Conservation (phyloP, 306 rosid species). For the Luffa aegyptiaca region DNA sequence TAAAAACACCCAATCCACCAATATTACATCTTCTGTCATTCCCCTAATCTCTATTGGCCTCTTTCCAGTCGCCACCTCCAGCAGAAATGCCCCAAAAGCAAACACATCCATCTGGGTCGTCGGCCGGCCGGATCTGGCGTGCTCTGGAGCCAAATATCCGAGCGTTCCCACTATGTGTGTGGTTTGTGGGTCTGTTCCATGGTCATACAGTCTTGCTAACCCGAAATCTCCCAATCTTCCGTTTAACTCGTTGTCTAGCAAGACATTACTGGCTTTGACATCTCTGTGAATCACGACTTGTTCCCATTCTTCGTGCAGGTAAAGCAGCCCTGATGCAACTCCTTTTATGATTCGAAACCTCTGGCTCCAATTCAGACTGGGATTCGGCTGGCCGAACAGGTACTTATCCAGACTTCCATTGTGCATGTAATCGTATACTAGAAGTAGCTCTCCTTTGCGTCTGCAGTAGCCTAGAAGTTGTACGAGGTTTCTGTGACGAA, state of each 20-base stretch:
- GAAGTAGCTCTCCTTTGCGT: constrained; percentile 17
- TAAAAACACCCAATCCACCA: constrained; percentile 22
- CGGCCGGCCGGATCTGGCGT: constrained; percentile 19
- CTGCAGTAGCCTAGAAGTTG: constrained; percentile 26
- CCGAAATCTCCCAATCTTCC: constrained; percentile 9
- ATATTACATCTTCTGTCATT: constrained; percentile 2
- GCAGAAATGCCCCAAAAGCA: constrained; percentile 27
- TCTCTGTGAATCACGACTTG: constrained; percentile 4
- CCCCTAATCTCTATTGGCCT: constrained; percentile 20
- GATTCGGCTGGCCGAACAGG: constrained; percentile 3
- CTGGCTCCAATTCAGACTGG: constrained; percentile 20
- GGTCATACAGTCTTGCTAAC: constrained; percentile 22
- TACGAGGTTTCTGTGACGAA: constrained; percentile 22
- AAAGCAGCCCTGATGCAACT: constrained; percentile 20
- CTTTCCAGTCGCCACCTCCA: constrained; percentile 26
- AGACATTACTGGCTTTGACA: constrained; percentile 5
- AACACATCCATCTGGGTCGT: constrained; percentile 19
- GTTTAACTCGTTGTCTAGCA: constrained; percentile 3
- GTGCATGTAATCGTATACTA: constrained; percentile 28
- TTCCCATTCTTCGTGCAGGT: constrained; percentile 20
- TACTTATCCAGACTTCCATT: constrained; percentile 32
- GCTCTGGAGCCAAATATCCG: constrained; percentile 29
- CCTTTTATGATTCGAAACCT: constrained; percentile 23
- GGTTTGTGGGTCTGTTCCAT: constrained; percentile 22
- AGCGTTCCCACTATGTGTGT: constrained; percentile 24